Conservation (phyloP, 495 filamentous ascomycete genomes). For the Pseudotulostoma volvatum region DNA sequence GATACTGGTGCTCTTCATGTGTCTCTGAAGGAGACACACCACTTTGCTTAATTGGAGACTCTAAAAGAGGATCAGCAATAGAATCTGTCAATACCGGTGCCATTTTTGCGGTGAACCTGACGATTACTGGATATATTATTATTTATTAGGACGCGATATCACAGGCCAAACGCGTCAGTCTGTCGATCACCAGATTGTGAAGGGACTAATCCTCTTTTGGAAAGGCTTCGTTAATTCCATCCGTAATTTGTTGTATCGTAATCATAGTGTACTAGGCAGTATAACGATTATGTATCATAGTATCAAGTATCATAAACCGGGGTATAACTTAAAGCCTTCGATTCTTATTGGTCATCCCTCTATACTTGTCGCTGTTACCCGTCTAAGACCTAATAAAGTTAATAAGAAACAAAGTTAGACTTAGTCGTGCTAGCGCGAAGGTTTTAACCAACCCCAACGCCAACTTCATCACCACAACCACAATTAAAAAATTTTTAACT, state of each 20-base stretch:
- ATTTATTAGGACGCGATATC: not conserved
- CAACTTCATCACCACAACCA: too few species aligned
- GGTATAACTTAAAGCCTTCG: too few species aligned
- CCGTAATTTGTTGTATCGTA: not conserved
- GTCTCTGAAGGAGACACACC: slow-evolving; percentile 1
- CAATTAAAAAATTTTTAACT: too few species aligned
- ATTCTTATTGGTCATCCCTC: too few species aligned
- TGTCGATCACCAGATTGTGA: too few species aligned
- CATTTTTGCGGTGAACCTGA: not conserved
- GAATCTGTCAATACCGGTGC: slow-evolving; percentile 1
- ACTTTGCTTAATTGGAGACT: not conserved
- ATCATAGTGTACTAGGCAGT: too few species aligned
- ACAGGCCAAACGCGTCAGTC: not conserved
- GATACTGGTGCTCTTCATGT: slow-evolving; percentile 58
- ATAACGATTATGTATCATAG: too few species aligned
- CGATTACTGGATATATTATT: not conserved
- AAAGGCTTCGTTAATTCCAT: not conserved
- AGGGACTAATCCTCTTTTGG: not conserved
- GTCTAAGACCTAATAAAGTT: too few species aligned
- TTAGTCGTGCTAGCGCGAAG: too few species aligned
- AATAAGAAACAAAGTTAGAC: too few species aligned
- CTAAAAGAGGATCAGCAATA: not conserved
- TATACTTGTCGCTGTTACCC: not conserved
- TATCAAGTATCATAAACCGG: too few species aligned
- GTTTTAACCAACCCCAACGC: too few species aligned